Evolutionary conservation across 2,329 filamentous ascomycete genomes (phyloP), one percentile per base, ranked within the genome.

Genomic region (Escovopsis sp.): DNA sequence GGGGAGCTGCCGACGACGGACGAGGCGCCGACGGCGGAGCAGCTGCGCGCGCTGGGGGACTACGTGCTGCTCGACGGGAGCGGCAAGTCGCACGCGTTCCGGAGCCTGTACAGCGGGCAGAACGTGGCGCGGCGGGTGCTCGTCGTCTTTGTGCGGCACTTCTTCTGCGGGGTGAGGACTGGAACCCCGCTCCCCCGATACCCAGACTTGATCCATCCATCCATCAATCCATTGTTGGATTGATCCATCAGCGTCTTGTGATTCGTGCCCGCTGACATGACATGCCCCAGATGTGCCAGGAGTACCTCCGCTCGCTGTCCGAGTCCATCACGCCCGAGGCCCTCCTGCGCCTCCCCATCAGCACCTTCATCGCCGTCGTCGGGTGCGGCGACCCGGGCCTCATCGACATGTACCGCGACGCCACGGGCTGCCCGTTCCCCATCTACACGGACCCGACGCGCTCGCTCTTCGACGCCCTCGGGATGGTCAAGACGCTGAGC

Each of bases 111-210:
- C 55, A 68, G 65, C 30, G 72, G 74, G 4, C 64, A 57, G 37
- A 71, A 72, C 41, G 65, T 66, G 3, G 64, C 71, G 11, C 63
- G 68, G 14, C 65, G 76, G 3, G 74, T 84, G 25, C 66, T 88
- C 29, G 60, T 86, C 35, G 74, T 87, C 49, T 87, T 88, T 55
- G 70, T 88, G 43, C 72, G 83, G 36, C 82, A 87, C 61, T 88
- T 87, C 60, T 86, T 84, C 67, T 87, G 83, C 55, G 81, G 81
- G 31, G 81, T 84, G 68, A 30, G n/a, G n/a, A n/a, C n/a, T n/a
- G n/a, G n/a, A n/a, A n/a, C n/a, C n/a, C n/a, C n/a, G n/a, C n/a
- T n/a, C n/a, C n/a, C n/a, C n/a, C n/a, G n/a, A n/a, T n/a, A n/a
- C n/a, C n/a, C n/a, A n/a, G n/a, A n/a, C n/a, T n/a, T n/a, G n/a